Conservation (phyloP, 1,139 yeast genomes). For the Lodderomyces oxycetoniae region DNA sequence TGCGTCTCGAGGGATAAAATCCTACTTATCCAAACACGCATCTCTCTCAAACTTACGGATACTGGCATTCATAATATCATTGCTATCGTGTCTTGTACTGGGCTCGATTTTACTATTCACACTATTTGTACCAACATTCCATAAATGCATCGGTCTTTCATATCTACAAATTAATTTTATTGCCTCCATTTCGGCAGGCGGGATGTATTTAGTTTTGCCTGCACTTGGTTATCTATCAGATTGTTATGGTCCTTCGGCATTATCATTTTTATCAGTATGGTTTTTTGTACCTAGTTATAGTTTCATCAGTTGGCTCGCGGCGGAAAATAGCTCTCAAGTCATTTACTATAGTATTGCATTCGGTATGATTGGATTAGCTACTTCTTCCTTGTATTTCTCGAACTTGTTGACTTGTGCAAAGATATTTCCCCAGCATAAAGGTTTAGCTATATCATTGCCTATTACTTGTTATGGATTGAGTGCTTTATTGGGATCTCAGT, state of each 20-base stretch:
- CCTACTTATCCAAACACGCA: conserved; percentile 22
- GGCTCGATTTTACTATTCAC: conserved; percentile 83
- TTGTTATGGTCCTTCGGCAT: conserved; percentile 72
- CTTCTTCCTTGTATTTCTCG: conserved; percentile 75
- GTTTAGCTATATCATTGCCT: conserved; percentile 82
- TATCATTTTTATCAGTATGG: conserved; percentile 59
- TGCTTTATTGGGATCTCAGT: conserved; percentile 58
- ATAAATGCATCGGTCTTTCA: conserved; percentile 50
- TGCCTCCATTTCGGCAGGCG: conserved; percentile 71
- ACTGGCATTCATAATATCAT: conserved; percentile 35
- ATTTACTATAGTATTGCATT: conserved; percentile 33
- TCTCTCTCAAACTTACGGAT: conserved; percentile 25
- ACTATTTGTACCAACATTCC: conserved; percentile 69
- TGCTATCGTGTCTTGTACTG: conserved; percentile 61
- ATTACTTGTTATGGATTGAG: conserved; percentile 84
- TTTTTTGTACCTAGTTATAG: conserved; percentile 73
- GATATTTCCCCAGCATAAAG: conserved; percentile 67
- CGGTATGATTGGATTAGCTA: conserved; percentile 67
- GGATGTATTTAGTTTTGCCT: conserved; percentile 84
- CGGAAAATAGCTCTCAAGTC: conserved; percentile 8
- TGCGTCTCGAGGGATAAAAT: conserved; percentile 19
- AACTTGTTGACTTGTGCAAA: conserved; percentile 80
- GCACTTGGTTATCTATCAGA: conserved; percentile 80
- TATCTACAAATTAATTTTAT: conserved; percentile 74
- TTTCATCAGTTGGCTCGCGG: conserved; percentile 26